Evolutionary conservation across 2,329 filamentous ascomycete species (phyloP).

Genomic region (Scedosporium boydii): DNA sequence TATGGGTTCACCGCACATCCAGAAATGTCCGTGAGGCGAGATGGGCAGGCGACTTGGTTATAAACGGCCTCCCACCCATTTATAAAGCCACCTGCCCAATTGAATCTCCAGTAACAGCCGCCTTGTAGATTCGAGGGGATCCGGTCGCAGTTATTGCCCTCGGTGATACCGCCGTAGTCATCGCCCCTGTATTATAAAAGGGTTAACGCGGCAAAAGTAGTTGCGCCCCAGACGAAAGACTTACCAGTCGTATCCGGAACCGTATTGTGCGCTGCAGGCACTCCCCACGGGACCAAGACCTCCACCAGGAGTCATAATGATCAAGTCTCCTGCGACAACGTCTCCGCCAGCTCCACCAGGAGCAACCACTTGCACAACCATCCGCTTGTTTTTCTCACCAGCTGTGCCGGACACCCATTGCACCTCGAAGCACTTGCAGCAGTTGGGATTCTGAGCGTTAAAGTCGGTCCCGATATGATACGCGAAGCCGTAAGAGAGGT

Average conservation of each 20-base stretch:
- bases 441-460: constrained; percentile 12
- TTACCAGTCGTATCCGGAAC: constrained; percentile 10
- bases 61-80: constrained; percentile 3
- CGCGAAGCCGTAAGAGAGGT: constrained; percentile 14
- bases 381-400: constrained; percentile 11
- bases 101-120: constrained; percentile 7
- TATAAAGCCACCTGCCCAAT: constrained; percentile 6
- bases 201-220: background rate
- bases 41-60: background rate
- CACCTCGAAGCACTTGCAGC: constrained; percentile 15
- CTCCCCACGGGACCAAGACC: constrained; percentile 9
- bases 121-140: constrained; percentile 5
- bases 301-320: constrained; percentile 13
- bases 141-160: background rate
- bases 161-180: background rate
- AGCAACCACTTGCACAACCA: constrained; percentile 13
- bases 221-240: background rate
- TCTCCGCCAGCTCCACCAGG: constrained; percentile 10
- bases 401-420: constrained; percentile 12
- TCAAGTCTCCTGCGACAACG: constrained; percentile 11
- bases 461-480: constrained; percentile 12
- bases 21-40: constrained; percentile 1
- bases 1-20: background rate
- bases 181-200: background rate
- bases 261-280: constrained; percentile 12